Evolutionary conservation across 768 basidiomycete genomes (phyloP).

Genomic region (Boletus rubroflammeus): DNA sequence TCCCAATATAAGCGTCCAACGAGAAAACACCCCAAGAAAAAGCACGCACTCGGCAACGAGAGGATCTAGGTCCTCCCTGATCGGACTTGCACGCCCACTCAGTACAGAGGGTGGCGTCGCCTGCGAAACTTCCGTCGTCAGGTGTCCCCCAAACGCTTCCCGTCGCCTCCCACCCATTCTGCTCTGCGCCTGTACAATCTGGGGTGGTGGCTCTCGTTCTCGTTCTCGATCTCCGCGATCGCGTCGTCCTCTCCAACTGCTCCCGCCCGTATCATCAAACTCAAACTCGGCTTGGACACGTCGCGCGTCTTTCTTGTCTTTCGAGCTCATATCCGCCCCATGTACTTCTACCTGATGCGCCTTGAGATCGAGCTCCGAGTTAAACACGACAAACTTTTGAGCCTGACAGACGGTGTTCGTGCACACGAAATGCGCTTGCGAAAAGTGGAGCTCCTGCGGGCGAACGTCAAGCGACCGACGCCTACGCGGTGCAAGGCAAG

Average conservation of each 20-base stretch:
- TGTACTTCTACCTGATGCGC: slow-evolving; percentile 89
- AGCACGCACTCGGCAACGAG: slow-evolving; percentile 49
- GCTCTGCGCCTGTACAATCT: slow-evolving; percentile 21
- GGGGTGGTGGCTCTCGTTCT: slow-evolving; percentile 39
- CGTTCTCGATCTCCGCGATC: slow-evolving; percentile 48
- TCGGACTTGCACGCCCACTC: slow-evolving; percentile 32
- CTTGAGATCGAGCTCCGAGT: slow-evolving; percentile 80
- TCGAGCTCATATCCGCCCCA: slow-evolving; percentile 65
- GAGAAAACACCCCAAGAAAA: background rate
- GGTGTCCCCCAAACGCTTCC: slow-evolving; percentile 57
- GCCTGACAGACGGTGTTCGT: slow-evolving; percentile 67
- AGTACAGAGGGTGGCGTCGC: slow-evolving; percentile 14
- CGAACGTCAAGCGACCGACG: slow-evolving; percentile 1
- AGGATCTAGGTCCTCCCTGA: slow-evolving; percentile 48
- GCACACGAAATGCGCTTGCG: slow-evolving; percentile 75
- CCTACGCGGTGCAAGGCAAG: background rate
- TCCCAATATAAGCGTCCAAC: background rate
- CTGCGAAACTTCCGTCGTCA: slow-evolving; percentile 42
- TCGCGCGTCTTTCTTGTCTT: slow-evolving; percentile 65
- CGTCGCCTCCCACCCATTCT: slow-evolving; percentile 44
- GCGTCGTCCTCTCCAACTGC: slow-evolving; percentile 44
- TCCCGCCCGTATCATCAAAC: slow-evolving; percentile 55
- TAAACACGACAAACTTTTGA: slow-evolving; percentile 94
- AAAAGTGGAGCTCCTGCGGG: slow-evolving; percentile 70
- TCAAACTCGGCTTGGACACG: slow-evolving; percentile 64